These are phyloP conservation scores for Farysia itapuensis DNA, from an alignment of 1,284 basidiomycete genomes.

Conservation along the genomic window DNA sequence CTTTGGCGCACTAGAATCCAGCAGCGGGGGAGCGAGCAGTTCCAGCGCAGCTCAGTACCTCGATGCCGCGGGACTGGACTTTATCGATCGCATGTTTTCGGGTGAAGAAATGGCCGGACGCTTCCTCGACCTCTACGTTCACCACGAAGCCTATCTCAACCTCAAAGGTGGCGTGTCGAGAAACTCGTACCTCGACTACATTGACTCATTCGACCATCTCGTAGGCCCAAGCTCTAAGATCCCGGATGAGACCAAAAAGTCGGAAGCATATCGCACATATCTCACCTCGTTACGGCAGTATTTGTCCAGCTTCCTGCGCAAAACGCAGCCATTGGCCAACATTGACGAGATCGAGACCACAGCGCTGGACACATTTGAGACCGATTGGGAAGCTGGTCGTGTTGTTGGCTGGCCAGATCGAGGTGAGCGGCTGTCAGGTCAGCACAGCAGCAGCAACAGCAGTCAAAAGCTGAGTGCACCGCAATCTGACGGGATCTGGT, in stretches of 20 bases:
- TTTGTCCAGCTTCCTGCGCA: slow-evolving; percentile 80
- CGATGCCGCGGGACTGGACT: slow-evolving; percentile 21
- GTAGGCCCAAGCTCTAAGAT: slow-evolving; percentile 21
- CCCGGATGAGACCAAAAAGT: slow-evolving; percentile 42
- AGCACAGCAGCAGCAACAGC: slow-evolving; percentile 37
- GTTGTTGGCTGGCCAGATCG: slow-evolving; percentile 73
- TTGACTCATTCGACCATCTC: slow-evolving; percentile 69
- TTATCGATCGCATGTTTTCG: slow-evolving; percentile 55
- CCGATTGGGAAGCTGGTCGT: slow-evolving; percentile 76
- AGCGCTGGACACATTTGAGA: slow-evolving; percentile 72
- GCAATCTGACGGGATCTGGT: slow-evolving; percentile 77
- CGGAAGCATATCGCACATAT: slow-evolving; percentile 49
- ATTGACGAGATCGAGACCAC: slow-evolving; percentile 71
- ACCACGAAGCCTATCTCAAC: slow-evolving; percentile 87
- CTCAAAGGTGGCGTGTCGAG: slow-evolving; percentile 69
- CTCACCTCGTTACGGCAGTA: slow-evolving; percentile 71
- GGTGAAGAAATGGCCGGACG: slow-evolving; percentile 94
- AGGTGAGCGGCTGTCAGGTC: slow-evolving; percentile 59
- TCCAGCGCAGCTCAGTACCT: slow-evolving; percentile 8
- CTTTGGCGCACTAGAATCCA: slow-evolving; percentile 45
- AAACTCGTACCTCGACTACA: slow-evolving; percentile 84
- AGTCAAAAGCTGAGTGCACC: not conserved
- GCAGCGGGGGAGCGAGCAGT: slow-evolving; percentile 10
- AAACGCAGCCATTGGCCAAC: slow-evolving; percentile 84
- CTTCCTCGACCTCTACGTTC: slow-evolving; percentile 87